Evolutionary conservation across 345 rosid species (phyloP), one percentile per base, ranked within the genome.

Genomic region (Streptanthus diversifolius): DNA sequence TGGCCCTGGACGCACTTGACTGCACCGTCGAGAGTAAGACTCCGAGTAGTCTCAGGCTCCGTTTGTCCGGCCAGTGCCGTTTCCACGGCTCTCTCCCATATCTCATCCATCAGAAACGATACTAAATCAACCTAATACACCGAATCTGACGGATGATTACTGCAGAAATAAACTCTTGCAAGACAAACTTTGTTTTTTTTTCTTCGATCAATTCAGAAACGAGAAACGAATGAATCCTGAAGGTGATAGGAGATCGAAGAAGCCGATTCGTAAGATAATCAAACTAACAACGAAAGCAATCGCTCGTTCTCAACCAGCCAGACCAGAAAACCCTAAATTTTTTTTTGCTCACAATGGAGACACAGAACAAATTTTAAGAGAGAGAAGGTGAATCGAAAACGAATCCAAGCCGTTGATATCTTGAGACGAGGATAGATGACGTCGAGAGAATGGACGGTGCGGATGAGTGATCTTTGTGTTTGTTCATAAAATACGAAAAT

Each of bases 51-150:
- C 1, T 69, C 15, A 14, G 49, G 81, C 71, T 87, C 91, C 37
- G 82, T 63, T 79, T 81, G 81, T 48, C 92, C 91, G 36, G 75
- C 92, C 40, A 87, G 70, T 18, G 91, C 89, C 61, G 88, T 73
- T 77, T 83, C 89, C 66, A 90, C 89, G 39, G 91, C 91, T 72
- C 84, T 68, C 72, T 90, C 88, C 96, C 96, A 90, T 77, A 85
- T 86, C 89, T 90, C 93, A 58, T 86, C 96, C 96, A 90, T 71
- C 7, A 1, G 3, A 12, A 35, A 14, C 33, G 8, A 2, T 10
- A 9, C 27, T 18, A 0, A 33, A 10, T 14, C n/a, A 14, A 14
- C 35, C 59, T 54, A 30, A 54, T n/a, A 2, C 2, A n/a, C 4
- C 8, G 13, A 30, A 45, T 17, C 11, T 17, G 1, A 45, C 0